These are phyloP conservation scores for Glomus cerebriforme DNA, from an alignment of 192 early-diverging fungal species.

Conservation along the genomic window DNA sequence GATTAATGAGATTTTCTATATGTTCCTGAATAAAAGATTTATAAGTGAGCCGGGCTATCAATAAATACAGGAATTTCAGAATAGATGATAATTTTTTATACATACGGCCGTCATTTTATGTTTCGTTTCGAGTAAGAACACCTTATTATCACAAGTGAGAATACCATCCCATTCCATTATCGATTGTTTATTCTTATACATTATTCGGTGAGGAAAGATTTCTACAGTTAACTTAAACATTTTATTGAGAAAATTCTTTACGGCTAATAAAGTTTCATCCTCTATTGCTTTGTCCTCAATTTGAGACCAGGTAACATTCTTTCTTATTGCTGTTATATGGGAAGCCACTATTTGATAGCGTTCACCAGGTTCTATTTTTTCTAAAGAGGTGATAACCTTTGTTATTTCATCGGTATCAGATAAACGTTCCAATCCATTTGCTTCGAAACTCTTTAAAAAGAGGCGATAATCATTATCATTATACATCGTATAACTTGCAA, in stretches of 20 bases:
- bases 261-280: neutral
- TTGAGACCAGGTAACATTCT: neutral
- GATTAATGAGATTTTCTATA: neutral
- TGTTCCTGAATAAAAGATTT: conserved; percentile 7
- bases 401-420: neutral
- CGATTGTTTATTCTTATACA: conserved; percentile 1
- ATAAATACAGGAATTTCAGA: conserved; percentile 7
- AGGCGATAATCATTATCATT: no score
- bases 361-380: neutral
- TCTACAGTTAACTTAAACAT: conserved; percentile 11
- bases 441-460: neutral
- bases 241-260: neutral
- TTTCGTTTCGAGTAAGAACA: conserved; percentile 29
- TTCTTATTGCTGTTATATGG: neutral
- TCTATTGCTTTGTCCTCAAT: neutral
- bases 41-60: neutral
- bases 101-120: conserved; percentile 11
- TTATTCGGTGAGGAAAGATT: conserved; percentile 17
- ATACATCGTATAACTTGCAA: neutral
- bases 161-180: conserved; percentile 16
- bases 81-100: conserved; percentile 6
- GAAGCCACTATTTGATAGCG: neutral
- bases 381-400: neutral
- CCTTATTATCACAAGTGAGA: neutral
- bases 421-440: neutral